A percentile compares a stretch with the other conserved stretches of the same genome.
Evolutionary conservation across 225 moss, liverwort and hornwort genomes (phyloP).

Genomic region (Sphagnum contortum): DNA sequence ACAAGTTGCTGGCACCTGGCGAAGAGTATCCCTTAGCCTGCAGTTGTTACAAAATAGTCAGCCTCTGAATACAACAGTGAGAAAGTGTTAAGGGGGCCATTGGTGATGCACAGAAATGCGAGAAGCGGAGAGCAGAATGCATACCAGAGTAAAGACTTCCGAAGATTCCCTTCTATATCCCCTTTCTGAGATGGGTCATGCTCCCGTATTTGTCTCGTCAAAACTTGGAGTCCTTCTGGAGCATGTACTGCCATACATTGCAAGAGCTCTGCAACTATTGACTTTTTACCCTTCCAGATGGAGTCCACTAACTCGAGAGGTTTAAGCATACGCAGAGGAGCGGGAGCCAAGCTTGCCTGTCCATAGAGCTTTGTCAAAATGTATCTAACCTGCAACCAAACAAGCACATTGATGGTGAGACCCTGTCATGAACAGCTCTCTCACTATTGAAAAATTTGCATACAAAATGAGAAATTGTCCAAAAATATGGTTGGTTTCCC

Average conservation of each 20-base stretch:
- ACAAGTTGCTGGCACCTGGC: constrained; percentile 78
- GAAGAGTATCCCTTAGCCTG: constrained; percentile 91
- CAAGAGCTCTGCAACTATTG: constrained; percentile 81
- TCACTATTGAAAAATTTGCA: background rate
- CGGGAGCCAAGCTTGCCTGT: constrained; percentile 60
- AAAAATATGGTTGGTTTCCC: no score
- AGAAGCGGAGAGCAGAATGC: background rate
- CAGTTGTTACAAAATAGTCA: constrained; percentile 7
- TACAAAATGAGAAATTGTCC: no score
- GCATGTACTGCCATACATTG: constrained; percentile 76
- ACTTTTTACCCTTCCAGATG: constrained; percentile 87
- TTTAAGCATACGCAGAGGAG: constrained; percentile 77
- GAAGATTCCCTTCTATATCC: constrained; percentile 56
- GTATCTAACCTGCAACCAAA: constrained; percentile 53
- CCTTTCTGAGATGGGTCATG: constrained; percentile 59
- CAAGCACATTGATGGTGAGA: background rate
- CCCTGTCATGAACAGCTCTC: background rate
- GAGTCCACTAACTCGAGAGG: constrained; percentile 74
- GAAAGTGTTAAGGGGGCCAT: no score
- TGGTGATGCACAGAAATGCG: background rate
- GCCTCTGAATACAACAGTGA: background rate
- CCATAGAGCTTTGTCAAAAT: constrained; percentile 65
- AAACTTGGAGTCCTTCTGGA: constrained; percentile 50
- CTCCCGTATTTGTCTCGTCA: constrained; percentile 58
- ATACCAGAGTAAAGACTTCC: constrained; percentile 68